Base-by-base conservation (phyloP, 345 rosid species). In the Atalantia buxifolia region DNA sequence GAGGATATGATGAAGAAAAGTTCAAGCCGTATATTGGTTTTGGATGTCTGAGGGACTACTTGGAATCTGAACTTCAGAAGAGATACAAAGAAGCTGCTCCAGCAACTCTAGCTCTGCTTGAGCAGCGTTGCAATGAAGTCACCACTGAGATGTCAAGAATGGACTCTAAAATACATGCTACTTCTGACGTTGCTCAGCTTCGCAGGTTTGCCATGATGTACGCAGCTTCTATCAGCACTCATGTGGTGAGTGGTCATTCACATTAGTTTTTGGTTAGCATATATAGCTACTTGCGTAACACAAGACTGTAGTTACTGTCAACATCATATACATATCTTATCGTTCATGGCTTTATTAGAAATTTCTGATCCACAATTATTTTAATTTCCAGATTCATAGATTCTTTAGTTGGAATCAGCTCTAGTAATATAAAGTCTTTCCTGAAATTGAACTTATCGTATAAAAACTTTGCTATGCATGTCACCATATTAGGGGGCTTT, bases 1-100 rank as follows among this genome's bases (percentile, higher is more conserved):
- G 99, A 83, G 99, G 99, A 70, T 95, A 91, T 71, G 99, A 95
- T 81, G 98, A 95, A 88, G 98, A 91, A 28, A 95, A 93, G 71
- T 95, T 89, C 77, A 86, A 85, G 63, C 74, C 93, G 0, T 76
- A 79, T 74, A 84, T 96, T 77, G 98, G 99, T 79, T 96, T 95
- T 80, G 85, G 90, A 60, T 93, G 95, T 38, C 80, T 96, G 82
- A 91, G 92, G 83, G 94, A 92, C 76, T 96, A 80, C 83, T 86
- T 94, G 84, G 99, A 92, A 82, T 88, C 87, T 24, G 98, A 96
- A 80, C 98, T 96, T 78, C 97, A 96, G 84, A 94, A 90, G 86
- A 92, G 98, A 80, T 92, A 96, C 85, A 92, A 89, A 81, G 98
- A 96, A 80, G 94, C 98, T 59, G 88, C 98, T 35, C 98, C 99